Evolutionary conservation across 2,329 filamentous ascomycete species (phyloP), one percentile per base, ranked within the genome.

Genomic region (Polytolypa hystricis): DNA sequence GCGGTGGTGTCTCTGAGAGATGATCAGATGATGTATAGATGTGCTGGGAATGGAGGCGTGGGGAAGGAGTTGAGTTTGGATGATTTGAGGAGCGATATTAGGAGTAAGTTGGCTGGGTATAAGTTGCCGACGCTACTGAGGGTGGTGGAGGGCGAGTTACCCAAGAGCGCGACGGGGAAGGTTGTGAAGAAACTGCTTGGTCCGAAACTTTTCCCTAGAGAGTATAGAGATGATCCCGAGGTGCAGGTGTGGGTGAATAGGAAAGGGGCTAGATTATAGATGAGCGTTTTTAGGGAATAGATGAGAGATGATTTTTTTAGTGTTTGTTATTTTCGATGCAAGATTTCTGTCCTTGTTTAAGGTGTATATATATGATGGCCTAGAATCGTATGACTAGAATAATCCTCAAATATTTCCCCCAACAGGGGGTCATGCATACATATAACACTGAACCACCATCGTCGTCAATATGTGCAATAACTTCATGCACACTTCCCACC

Each of bases 141-240:
- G 21, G 28, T 70, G 17, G 50, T 65, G 4, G 50, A 61, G 19
- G 34, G 34, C n/a, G 67, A 70, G 46, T 47, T 70, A 25, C 66
- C 66, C 2, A 70, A 70, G 46, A 63, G 59, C 15, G 59, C 49
- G 0, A 70, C 65, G 1, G 65, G 65, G 0, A 71, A 71, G 47
- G 63, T 71, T n/a, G 57, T 65, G 38, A 71, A 71, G 53, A 69
- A 68, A 47, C 47, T 57, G 2, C 45, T 65, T n/a, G 57, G 61
- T 0, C 59, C 59, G 7, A 41, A 45, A 20, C 62, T 55, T 42
- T 65, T 65, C 35, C 50, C 55, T 3, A 21, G n/a, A 8, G 39
- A 47, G 32, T 53, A 54, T 39, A 17, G 30, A 4, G 39, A 39
- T 15, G 39, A 49, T 38, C 37, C 37, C 17, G 44, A 43, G 17